A percentile compares a stretch with the other conserved stretches of the same genome.
phyloP scores from a whole-genome alignment of 768 basidiomycete genomes.

The Phaffia tasmanica region DNA sequence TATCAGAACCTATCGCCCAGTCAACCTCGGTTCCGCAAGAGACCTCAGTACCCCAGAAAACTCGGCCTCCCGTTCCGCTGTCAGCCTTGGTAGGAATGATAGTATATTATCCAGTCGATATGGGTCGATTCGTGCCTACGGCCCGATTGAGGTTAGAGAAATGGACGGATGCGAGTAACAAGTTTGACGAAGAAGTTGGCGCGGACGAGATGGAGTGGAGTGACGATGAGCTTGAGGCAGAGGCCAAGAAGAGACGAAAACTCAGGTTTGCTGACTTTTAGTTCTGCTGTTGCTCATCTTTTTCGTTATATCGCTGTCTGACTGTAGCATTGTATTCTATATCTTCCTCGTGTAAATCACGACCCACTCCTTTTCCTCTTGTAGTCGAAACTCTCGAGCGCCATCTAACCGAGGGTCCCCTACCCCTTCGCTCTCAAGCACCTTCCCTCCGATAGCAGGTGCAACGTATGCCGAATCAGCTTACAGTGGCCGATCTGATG shows the following conservation, averaged over 20 bases:
- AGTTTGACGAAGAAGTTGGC: constrained; percentile 22
- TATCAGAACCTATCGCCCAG: background rate
- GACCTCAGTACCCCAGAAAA: background rate
- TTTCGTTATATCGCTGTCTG: background rate
- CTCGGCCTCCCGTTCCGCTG: background rate
- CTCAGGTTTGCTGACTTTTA: constrained; percentile 6
- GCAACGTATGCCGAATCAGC: constrained; percentile 13
- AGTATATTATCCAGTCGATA: constrained; percentile 14
- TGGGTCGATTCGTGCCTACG: constrained; percentile 11
- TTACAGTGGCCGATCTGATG: constrained; percentile 21
- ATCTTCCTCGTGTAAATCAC: too few species aligned
- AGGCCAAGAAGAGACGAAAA: constrained; percentile 19
- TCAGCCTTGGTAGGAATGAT: constrained; percentile 11
- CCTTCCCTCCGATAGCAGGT: background rate
- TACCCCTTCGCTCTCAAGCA: constrained; percentile 2
- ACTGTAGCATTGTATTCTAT: background rate
- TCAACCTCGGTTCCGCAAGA: constrained; percentile 3
- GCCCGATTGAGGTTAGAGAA: constrained; percentile 17
- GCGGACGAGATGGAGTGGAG: constrained; percentile 25
- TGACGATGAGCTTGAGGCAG: constrained; percentile 23
- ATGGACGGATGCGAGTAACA: constrained; percentile 25
- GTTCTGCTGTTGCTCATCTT: too few species aligned
- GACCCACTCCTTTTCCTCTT: background rate
- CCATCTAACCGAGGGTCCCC: constrained; percentile 13
- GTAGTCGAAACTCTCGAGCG: constrained; percentile 7